A percentile compares a stretch with the other conserved stretches of the same genome.
These are phyloP conservation scores for Azolla pinnata DNA, from an alignment of 75 land plant species.

Conservation along the genomic window DNA sequence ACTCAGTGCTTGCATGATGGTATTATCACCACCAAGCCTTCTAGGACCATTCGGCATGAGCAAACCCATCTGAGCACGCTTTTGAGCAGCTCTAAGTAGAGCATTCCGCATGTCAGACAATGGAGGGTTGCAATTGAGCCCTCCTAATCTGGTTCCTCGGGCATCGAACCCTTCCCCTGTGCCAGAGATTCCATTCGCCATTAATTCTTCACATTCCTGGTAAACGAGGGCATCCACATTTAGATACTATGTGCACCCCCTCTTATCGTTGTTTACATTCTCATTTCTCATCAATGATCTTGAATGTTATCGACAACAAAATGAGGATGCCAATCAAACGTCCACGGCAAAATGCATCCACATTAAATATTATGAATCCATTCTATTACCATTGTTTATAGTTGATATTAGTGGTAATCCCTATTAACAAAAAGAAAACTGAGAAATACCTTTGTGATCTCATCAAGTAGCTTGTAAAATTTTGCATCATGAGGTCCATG, in stretches of 20 bases:
- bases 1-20: slow-evolving; percentile 67
- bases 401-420: no score
- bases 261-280: no score
- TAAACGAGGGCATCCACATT: background rate
- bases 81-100: slow-evolving; percentile 73
- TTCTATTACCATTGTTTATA: no score
- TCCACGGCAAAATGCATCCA: no score
- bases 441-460: slow-evolving; percentile 69
- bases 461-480: slow-evolving; percentile 95
- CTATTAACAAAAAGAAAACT: no score
- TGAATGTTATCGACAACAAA: no score
- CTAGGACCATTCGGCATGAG: slow-evolving; percentile 74
- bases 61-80: slow-evolving; percentile 39
- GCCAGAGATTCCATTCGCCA: slow-evolving; percentile 72
- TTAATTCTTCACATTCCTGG: slow-evolving; percentile 88
- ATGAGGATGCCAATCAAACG: no score
- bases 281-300: no score
- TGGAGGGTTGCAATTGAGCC: slow-evolving; percentile 57
- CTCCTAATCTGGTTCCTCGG: slow-evolving; percentile 69
- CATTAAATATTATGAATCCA: no score
- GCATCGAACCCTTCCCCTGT: slow-evolving; percentile 87
- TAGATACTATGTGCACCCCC: no score
- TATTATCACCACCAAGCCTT: slow-evolving; percentile 74
- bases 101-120: slow-evolving; percentile 45
- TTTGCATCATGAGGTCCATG: slow-evolving; percentile 74